Evolutionary conservation across 106 monocot species (phyloP), one percentile per base, ranked within the genome.

Genomic region (Narthecium ossifragum): DNA sequence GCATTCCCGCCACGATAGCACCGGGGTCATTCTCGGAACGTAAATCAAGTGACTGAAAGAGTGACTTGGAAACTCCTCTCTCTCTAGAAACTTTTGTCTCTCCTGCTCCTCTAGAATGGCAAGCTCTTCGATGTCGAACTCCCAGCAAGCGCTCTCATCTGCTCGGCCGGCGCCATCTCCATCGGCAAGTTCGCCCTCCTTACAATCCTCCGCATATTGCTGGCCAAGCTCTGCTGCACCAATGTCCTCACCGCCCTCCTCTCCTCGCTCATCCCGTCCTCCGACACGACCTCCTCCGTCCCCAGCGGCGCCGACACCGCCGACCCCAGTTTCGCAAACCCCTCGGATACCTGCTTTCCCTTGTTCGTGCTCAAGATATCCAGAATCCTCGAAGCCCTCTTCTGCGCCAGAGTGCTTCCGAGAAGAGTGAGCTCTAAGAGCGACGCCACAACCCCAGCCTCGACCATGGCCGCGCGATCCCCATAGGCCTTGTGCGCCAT

Each of bases 161-260:
- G 68, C 24, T 73, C 65, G 18, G 78, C 67, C 52, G 87, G 78
- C 41, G 60, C 39, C 10, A 71, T 60, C 17, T 84, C 78, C 70
- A 48, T 52, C 31, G 73, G 77, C 51, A 89, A 17, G 46, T 89
- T 88, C 5, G 93, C 93, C 12, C 93, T 73, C 21, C 53, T 60
- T 7, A 46, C 83, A 31, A 94, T 89, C 34, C 85, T 59, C 38
- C 72, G 61, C 85, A 89, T 82, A 57, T 85, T 94, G 40, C 63
- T 60, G 38, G 80, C 76, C 69, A 94, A 57, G 51, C 93, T 94
- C 78, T 85, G 82, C 47, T 75, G 72, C 53, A 94, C 93, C 60
- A 94, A 40, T 29, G 70, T 55, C 74, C 45, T 71, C 61, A 93
- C 79, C 14, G 82, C 88, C 34, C 55, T 71, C 66, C 60, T 74